A percentile compares a stretch with the other conserved stretches of the same genome.
Conservation (phyloP, 179 eudicot genomes). For the Silene vulgaris region DNA sequence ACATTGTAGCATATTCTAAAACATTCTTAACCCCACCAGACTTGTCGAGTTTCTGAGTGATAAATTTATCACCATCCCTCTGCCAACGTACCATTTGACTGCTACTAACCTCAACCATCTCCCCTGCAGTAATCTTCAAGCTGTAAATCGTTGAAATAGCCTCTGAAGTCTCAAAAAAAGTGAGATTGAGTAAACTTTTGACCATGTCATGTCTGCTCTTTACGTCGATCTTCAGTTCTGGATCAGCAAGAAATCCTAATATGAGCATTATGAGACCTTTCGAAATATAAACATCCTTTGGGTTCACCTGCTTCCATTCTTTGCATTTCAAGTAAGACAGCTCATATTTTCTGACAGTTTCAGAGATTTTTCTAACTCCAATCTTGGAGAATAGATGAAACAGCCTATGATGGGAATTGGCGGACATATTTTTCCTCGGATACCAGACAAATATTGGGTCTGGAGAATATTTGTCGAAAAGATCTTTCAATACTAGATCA, state of each 20-base stretch:
- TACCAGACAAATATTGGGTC: constrained; percentile 55
- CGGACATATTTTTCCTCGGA: constrained; percentile 35
- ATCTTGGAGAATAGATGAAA: constrained; percentile 44
- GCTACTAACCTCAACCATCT: constrained; percentile 29
- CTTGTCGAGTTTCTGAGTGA: constrained; percentile 39
- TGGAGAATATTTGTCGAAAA: constrained; percentile 34
- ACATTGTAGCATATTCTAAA: constrained; percentile 50
- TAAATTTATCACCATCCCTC: constrained; percentile 33
- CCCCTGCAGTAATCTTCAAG: constrained; percentile 41
- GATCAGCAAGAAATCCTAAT: constrained; percentile 52
- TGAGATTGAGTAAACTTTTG: constrained; percentile 32
- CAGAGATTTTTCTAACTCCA: constrained; percentile 50
- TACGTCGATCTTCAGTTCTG: constrained; percentile 30
- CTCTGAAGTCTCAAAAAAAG: constrained; percentile 36
- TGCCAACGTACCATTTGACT: constrained; percentile 59
- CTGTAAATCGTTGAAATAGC: constrained; percentile 35
- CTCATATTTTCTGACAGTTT: constrained; percentile 32
- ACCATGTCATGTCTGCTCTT: constrained; percentile 40
- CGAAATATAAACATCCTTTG: constrained; percentile 30
- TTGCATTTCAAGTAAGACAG: constrained; percentile 17
- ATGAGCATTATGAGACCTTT: constrained; percentile 50
- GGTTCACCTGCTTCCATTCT: constrained; percentile 23
- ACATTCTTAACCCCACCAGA: constrained; percentile 27
- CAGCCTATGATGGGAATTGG: constrained; percentile 35
- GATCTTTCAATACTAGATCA: constrained; percentile 53